Evolutionary conservation across 768 basidiomycete genomes (phyloP).

Genomic region (Cubamyces sp.): DNA sequence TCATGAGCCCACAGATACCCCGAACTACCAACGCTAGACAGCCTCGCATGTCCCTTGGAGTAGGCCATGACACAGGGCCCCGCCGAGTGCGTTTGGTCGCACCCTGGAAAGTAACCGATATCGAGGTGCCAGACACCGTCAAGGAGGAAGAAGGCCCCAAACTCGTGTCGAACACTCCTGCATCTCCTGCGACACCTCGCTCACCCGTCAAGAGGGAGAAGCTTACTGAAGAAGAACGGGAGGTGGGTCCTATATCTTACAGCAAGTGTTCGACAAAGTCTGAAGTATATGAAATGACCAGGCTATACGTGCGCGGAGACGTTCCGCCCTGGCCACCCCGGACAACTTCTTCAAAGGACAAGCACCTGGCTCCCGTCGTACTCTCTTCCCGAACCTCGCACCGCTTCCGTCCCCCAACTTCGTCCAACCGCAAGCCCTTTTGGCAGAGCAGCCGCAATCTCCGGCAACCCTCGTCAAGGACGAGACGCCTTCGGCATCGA

Average conservation of each 20-base stretch:
- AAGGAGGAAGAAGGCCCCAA: conserved; percentile 22
- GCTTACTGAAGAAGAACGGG: conserved; percentile 52
- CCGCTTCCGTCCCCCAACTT: conserved; percentile 26
- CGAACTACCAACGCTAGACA: conserved; percentile 3
- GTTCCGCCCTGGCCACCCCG: conserved; percentile 56
- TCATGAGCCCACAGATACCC: conserved; percentile 61
- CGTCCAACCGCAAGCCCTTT: not conserved
- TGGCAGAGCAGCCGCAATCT: not conserved
- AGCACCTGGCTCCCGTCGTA: conserved; percentile 52
- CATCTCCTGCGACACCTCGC: conserved; percentile 10
- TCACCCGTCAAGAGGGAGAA: conserved; percentile 28
- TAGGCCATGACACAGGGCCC: conserved; percentile 43
- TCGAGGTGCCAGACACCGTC: conserved; percentile 45
- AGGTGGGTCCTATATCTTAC: conserved; percentile 34
- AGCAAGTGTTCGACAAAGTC: too few species aligned
- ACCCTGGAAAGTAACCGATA: conserved; percentile 60
- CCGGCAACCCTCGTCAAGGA: not conserved
- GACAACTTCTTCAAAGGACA: conserved; percentile 54
- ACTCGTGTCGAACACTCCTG: not conserved
- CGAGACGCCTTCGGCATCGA: not conserved
- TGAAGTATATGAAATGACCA: conserved; percentile 21
- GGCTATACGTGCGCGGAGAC: conserved; percentile 66
- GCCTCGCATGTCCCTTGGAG: conserved; percentile 46
- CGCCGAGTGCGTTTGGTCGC: conserved; percentile 52
- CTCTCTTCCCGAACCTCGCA: conserved; percentile 31